Evolutionary conservation across 768 basidiomycete species (phyloP), one percentile per base, ranked within the genome.

Genomic region (Mycena pura): DNA sequence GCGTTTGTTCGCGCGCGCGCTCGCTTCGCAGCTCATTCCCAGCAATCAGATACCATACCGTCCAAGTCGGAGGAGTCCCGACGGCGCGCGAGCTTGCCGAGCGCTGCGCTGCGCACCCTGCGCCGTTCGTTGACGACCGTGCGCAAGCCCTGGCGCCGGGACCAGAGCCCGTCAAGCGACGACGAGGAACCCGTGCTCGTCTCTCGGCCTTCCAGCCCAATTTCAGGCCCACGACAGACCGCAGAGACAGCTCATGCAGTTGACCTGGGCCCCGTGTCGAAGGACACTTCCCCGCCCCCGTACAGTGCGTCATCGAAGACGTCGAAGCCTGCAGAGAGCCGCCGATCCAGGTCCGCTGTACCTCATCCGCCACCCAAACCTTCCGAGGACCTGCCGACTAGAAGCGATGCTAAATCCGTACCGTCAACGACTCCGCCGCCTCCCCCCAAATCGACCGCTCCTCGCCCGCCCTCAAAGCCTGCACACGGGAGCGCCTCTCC

Each of bases 161-260:
- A 57, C 17, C 49, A 51, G 2, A 62, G 55, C 19, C 22, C 59
- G 14, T 21, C 19, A 32, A 51, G 48, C 21, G 60, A 62, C 60
- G 55, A 61, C n/a, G 60, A 66, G 15, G 60, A 62, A 31, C 41
- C 60, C 0, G 57, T 66, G n/a, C 11, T 55, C 6, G 57, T 62
- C 11, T 48, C 44, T 28, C 59, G 59, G n/a, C 59, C 64, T 22
- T 25, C 52, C 22, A 62, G 52, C 44, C 17, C 29, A n/a, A 25
- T 15, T 4, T 27, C 58, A 27, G 14, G 25, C 14, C 51, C 46
- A 6, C 27, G 44, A 5, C n/a, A 17, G 41, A 22, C 57, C 17
- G 47, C 14, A n/a, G 44, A 52, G 9, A 45, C 25, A 22, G 27
- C 24, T 31, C 14, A 28, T 34, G 46, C 21, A 22, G 24, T 21